Base-by-base conservation (phyloP, 441 rosid genomes). In the Corymbia citriodora region DNA sequence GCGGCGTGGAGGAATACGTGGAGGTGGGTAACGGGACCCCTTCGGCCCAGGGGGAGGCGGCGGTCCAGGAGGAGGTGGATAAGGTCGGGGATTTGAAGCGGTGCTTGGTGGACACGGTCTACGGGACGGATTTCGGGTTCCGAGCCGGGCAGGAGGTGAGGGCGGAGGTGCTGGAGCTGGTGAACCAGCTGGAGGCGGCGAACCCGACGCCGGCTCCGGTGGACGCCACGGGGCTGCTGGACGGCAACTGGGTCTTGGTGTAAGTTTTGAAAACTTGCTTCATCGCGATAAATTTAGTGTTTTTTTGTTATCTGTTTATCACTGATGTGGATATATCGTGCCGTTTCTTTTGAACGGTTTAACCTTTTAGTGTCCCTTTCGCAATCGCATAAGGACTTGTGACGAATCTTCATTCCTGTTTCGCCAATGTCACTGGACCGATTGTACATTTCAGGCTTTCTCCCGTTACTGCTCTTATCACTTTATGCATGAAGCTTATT, bases 221-320 rank as follows among this genome's bases (percentile, higher is more conserved):
- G 29, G 97, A 98, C 91, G 94, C 95, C 8, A 87, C 97, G 48
- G 94, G 90, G 70, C 90, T 94, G 90, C 98, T 98, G 83, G 98
- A 97, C 57, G 99, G 99, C 90, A 95, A 95, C 88, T 98, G 99
- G 99, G 92, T 98, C 89, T 94, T 98, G 93, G 91, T 96, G 99
- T 98, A 93, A 98, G 98, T 94, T 82, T 23, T 8, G 4, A 53
- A 1, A 33, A 53, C 86, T 87, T 68, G 15, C 18, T 3, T 27
- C 40, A 27, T 55, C 52, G 6, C 18, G 65, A 65, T 87, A 40
- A 33, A 29, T 87, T 74, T 16, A 14, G 79, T 72, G 55, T 45
- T 29, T 68, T 54, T 16, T 21, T 65, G 54, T 23, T 23, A 7
- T 40, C 85, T 10, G 10, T 12, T 52, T 11, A 23, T 79, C 85